Evolutionary conservation across 1,284 basidiomycete genomes (phyloP), one percentile per base, ranked within the genome.

Genomic region (Puccinia polysora): DNA sequence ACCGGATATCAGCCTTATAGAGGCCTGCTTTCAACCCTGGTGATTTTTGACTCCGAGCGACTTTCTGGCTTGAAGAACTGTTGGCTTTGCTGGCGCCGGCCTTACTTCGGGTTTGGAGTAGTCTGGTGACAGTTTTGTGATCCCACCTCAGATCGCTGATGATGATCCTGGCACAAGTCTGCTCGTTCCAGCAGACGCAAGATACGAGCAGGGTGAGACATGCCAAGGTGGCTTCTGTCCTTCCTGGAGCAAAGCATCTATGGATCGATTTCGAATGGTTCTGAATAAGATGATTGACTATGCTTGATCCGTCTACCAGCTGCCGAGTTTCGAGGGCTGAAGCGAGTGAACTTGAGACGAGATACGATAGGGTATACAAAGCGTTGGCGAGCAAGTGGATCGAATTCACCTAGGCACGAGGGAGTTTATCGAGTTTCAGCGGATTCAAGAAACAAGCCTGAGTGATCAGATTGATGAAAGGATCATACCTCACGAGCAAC

Each of bases 211-310:
- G 47, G 40, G 38, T 72, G 25, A 72, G 62, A 56, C 60, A 72
- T 3, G 70, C 70, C 25, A 72, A 47, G 20, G 70, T 72, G 15
- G 70, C 70, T 59, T 72, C 70, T 4, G 70, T 72, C 40, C 70
- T 72, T 30, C 70, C 70, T 28, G 70, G 70, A 25, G 70, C 70
- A 65, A 72, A 72, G 45, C 60, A 72, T 55, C 62, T 32, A 56
- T 72, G 70, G 28, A 72, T 62, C 20, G 62, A 72, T 28, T 72
- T 72, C 15, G 70, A 64, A 28, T 72, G 70, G 30, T 72, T 53
- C 30, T 62, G 59, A 2, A 72, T 49, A 15, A 72, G 49, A 32
- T 72, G 49, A 32, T 64, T 55, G 59, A 72, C 65, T 15, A 72
- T 65, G 30, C 60, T 50, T 56, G 70, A 62, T 30, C 47, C 52